Base-by-base conservation (phyloP, 2,329 filamentous ascomycete genomes). In the Diaporthe ilicicola region DNA sequence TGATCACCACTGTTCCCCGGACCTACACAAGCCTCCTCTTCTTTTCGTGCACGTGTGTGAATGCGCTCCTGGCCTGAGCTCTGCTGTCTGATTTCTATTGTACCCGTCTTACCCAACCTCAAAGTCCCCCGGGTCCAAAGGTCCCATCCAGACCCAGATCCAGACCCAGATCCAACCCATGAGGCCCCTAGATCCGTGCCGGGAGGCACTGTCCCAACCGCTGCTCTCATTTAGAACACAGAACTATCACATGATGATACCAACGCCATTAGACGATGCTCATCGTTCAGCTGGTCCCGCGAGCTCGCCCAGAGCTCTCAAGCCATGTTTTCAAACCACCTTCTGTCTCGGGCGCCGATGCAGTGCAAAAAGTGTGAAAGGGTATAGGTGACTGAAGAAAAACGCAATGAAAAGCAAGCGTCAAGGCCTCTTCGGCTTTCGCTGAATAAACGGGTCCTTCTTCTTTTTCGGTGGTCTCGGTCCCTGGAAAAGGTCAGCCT, bases 361-460 rank as follows among this genome's bases (percentile, higher is more conserved):
- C 44, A 64, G 59, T 50, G 44, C 29, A 64, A 37, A 37, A 50
- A 34, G 32, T 24, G 59, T 64, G 17, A 64, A 50, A 50, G 44
- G 42, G 44, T 64, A 64, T 50, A 64, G 56, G 34, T 64, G 59
- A 37, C 32, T 27, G 27, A 50, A 29, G 37, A 42, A 19, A 62
- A 50, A 24, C 1, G 19, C 17, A 50, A 37, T 19, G 44, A 6
- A 32, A 32, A 19, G 42, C 39, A 55, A 50, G 17, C 44, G 37
- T 68, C 54, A 68, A 61, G 69, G 27, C 59, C 69, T 64, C 66
- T 78, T 81, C 53, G 75, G 79, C 65, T 78, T 82, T 73, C 81
- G 81, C 61, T 82, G 80, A 24, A 86, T 83, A 70, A 86, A 86
- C 17, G 84, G 82, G 71, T 84, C 85, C 73, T 84, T 85, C 66